phyloP scores from a whole-genome alignment of 2,329 filamentous ascomycete species.

The Neopestalotiopsis clavispora region DNA sequence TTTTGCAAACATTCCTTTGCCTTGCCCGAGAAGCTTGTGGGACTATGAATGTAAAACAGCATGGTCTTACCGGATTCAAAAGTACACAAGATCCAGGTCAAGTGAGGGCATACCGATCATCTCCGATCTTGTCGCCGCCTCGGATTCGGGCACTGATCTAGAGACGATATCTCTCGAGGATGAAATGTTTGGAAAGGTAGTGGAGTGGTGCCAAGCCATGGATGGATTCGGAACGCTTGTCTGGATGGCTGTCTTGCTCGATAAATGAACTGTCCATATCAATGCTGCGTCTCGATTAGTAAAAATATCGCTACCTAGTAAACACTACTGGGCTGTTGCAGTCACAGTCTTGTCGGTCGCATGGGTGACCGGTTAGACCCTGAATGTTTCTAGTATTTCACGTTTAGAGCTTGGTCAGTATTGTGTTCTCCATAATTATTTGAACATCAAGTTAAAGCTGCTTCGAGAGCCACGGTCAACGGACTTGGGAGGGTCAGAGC shows the following conservation, averaged over 20 bases:
- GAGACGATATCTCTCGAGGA: background rate
- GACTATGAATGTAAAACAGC: constrained; percentile 25
- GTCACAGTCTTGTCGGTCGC: no score
- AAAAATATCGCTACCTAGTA: background rate
- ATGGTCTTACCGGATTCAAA: constrained; percentile 24
- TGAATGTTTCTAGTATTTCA: no score
- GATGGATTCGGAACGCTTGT: constrained; percentile 33
- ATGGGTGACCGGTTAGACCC: no score
- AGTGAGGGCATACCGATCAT: constrained; percentile 18
- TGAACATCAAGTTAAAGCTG: no score
- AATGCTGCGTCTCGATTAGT: background rate
- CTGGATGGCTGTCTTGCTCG: constrained; percentile 38
- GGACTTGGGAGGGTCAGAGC: no score
- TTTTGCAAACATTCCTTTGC: constrained; percentile 22
- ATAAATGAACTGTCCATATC: constrained; percentile 18
- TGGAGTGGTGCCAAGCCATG: constrained; percentile 30
- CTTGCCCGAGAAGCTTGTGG: constrained; percentile 26
- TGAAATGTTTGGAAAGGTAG: constrained; percentile 22
- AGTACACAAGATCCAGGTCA: constrained; percentile 16
- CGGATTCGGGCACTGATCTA: background rate
- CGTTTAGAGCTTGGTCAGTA: no score
- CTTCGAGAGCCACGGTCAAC: no score
- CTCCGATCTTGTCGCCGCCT: constrained; percentile 17
- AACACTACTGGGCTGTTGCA: no score
- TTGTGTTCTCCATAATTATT: no score